phyloP scores from a whole-genome alignment of 768 basidiomycete species.

The Pisolithus microcarpus region DNA sequence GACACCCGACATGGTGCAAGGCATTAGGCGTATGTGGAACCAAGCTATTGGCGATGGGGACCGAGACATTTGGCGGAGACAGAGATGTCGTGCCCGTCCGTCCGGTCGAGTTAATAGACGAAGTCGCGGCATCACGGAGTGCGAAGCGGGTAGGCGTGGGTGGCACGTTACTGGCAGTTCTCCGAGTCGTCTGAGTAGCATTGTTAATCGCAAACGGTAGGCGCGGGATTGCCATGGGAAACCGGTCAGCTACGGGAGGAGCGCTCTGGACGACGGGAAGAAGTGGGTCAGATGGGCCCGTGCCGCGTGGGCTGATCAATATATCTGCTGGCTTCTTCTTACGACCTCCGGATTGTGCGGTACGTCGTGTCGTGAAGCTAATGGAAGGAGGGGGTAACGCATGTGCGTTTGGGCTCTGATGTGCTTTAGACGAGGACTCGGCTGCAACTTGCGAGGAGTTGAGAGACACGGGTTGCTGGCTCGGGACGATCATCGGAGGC shows the following conservation, averaged over 20 bases:
- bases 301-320: slow-evolving; percentile 63
- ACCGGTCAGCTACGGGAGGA: slow-evolving; percentile 49
- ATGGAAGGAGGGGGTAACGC: slow-evolving; percentile 65
- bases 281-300: slow-evolving; percentile 43
- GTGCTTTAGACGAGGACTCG: slow-evolving; percentile 20
- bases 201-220: slow-evolving; percentile 44
- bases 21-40: slow-evolving; percentile 67
- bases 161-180: slow-evolving; percentile 55
- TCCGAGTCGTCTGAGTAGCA: slow-evolving; percentile 39
- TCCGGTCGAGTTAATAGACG: slow-evolving; percentile 19
- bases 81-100: slow-evolving; percentile 29
- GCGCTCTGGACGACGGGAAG: slow-evolving; percentile 72
- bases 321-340: slow-evolving; percentile 77
- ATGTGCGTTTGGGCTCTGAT: slow-evolving; percentile 15
- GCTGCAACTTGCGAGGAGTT: slow-evolving; percentile 11
- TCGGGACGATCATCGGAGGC: slow-evolving; percentile 20
- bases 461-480: slow-evolving; percentile 14
- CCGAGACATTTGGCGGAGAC: slow-evolving; percentile 52
- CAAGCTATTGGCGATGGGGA: slow-evolving; percentile 59
- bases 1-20: slow-evolving; percentile 52
- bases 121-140: slow-evolving; percentile 28
- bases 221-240: slow-evolving; percentile 61
- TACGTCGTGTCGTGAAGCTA: slow-evolving; percentile 70
- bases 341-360: slow-evolving; percentile 50
- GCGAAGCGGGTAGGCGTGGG: slow-evolving; percentile 64